These are phyloP conservation scores for Macrophomina phaseolina DNA, from an alignment of 2,329 filamentous ascomycete species.

Conservation along the genomic window DNA sequence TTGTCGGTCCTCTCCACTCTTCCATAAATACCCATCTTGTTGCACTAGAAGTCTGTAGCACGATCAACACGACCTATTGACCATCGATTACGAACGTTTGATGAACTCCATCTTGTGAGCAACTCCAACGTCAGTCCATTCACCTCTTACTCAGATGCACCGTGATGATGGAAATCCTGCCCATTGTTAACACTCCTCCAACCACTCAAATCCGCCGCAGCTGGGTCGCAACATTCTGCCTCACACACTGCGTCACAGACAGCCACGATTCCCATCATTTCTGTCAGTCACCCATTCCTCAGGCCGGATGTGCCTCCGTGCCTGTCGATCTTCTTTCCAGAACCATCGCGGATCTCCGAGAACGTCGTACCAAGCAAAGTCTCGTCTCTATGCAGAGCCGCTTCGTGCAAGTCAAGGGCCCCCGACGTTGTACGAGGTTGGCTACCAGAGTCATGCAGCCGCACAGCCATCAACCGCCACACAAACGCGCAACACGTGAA, in stretches of 20 bases:
- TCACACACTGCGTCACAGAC: neutral
- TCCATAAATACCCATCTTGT: neutral
- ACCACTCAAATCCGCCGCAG: neutral
- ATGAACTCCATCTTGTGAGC: neutral
- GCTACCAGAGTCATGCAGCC: too few relatives aligned
- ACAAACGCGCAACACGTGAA: too few relatives aligned
- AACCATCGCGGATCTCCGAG: slow-evolving; percentile 6
- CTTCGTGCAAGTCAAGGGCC: neutral
- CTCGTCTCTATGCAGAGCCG: neutral
- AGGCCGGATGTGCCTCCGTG: neutral
- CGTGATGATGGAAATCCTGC: neutral
- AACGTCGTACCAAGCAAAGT: neutral
- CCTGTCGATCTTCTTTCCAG: slow-evolving; percentile 8
- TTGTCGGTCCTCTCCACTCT: neutral
- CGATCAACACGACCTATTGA: neutral
- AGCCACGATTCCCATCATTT: neutral
- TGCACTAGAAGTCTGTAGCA: too few relatives aligned
- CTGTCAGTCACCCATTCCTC: neutral
- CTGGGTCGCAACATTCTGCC: neutral
- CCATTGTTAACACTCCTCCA: neutral
- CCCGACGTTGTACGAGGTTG: too few relatives aligned
- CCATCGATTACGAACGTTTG: neutral
- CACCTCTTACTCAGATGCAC: neutral
- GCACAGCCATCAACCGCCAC: too few relatives aligned
- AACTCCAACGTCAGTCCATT: neutral